Evolutionary conservation across 495 filamentous ascomycete genomes (phyloP), one percentile per base, ranked within the genome.

Genomic region (Lophium mytilinum): DNA sequence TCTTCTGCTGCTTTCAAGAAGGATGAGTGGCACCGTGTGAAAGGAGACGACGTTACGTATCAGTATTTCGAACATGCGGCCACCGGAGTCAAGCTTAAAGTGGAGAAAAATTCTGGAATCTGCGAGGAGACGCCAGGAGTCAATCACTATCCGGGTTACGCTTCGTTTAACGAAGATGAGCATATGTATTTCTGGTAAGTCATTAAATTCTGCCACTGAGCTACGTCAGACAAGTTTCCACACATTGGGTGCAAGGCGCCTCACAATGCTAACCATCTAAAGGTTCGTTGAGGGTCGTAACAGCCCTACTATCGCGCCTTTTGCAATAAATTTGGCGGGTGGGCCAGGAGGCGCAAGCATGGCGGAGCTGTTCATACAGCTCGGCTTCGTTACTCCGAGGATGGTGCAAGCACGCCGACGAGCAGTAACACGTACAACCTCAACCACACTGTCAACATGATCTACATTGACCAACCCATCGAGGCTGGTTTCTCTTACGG

Each of bases 401-500:
- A 80, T 51, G 70, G 71, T 5, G 71, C 77, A 9, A 76, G 72
- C 21, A 74, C 70, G 12, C 80, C 79, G 2, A 72, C 73, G 1
- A 59, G 77, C 37, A 30, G 24, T 6, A 83, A 82, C 55, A 78
- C 78, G 0, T 79, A 82, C 68, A 80, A 76, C 41, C 86, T 75
- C 69, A 86, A 84, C 62, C 76, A 77, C 55, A 77, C 80, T 54
- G 79, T 78, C 52, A 85, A 84, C 57, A 80, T 83, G 75, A 69
- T 84, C 15, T 87, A 81, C 62, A 75, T 87, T 50, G 83, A 85
- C 58, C 80, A 87, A 68, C 83, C 83, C 1, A 79, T 77, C 41
- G 79, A 81, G 24, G 74, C 76, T 1, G 83, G 83, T 0, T 86
- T 85, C 60, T 83, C 78, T 36, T 86, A 84, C 60, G 78, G 78